A percentile compares a stretch with the other conserved stretches of the same genome.
Conservation (phyloP, 2,329 filamentous ascomycete species). For the Helminthosporium solani region DNA sequence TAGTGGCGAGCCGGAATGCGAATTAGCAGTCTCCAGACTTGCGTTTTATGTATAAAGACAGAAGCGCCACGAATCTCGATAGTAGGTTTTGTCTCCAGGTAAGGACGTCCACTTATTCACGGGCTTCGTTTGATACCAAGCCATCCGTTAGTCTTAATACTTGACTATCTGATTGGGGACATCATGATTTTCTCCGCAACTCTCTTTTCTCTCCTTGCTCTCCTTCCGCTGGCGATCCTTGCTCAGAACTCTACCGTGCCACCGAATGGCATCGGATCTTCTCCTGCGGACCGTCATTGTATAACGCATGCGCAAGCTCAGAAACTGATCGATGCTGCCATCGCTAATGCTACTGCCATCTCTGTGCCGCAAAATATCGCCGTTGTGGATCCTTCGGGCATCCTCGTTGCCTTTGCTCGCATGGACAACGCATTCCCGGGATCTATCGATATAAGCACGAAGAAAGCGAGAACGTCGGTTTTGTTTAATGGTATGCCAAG, state of each 20-base stretch:
- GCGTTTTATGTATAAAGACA: too few relatives aligned
- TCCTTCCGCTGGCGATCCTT: conserved; percentile 6
- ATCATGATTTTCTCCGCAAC: not conserved
- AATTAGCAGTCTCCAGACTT: too few relatives aligned
- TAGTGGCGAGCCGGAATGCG: too few relatives aligned
- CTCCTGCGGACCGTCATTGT: conserved; percentile 17
- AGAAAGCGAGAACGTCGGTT: conserved; percentile 32
- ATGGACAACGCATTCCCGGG: conserved; percentile 33
- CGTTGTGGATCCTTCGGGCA: conserved; percentile 28
- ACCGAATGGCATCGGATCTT: conserved; percentile 23
- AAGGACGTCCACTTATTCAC: too few relatives aligned
- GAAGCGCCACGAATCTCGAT: too few relatives aligned
- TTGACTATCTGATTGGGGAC: not conserved
- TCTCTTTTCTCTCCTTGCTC: conserved; percentile 10
- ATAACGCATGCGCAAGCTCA: conserved; percentile 27
- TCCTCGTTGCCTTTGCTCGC: conserved; percentile 29
- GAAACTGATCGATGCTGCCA: conserved; percentile 21
- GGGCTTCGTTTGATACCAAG: too few relatives aligned
- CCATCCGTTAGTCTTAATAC: too few relatives aligned
- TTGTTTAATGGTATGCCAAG: conserved; percentile 27
- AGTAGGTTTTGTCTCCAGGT: too few relatives aligned
- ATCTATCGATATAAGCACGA: conserved; percentile 30
- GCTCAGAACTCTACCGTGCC: conserved; percentile 12
- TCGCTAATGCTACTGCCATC: conserved; percentile 24
- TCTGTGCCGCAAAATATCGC: conserved; percentile 32